These are phyloP conservation scores for Periconia digitata DNA, from an alignment of 2,329 filamentous ascomycete genomes.

Conservation along the genomic window DNA sequence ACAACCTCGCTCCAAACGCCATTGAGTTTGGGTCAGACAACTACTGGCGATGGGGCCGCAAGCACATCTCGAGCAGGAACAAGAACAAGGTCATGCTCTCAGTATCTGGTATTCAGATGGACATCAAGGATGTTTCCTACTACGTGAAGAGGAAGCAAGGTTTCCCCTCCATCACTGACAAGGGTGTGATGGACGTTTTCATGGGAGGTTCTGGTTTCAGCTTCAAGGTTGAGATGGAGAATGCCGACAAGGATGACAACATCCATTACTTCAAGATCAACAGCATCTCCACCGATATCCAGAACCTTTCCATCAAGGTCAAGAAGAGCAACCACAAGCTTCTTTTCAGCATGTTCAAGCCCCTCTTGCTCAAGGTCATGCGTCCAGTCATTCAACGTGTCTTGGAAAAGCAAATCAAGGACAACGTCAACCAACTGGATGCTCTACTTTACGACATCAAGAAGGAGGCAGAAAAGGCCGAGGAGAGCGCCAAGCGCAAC, in stretches of 20 bases:
- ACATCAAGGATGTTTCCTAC: conserved; percentile 77
- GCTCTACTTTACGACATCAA: conserved; percentile 74
- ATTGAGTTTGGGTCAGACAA: conserved; percentile 88
- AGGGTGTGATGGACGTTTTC: conserved; percentile 84
- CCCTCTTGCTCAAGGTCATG: conserved; percentile 79
- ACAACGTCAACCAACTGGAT: conserved; percentile 77
- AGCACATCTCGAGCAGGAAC: conserved; percentile 77
- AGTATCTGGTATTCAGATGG: conserved; percentile 88
- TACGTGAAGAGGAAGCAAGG: conserved; percentile 94
- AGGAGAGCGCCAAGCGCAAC: conserved; percentile 63
- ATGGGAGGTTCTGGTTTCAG: conserved; percentile 85
- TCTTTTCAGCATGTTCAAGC: conserved; percentile 84
- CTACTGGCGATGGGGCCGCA: conserved; percentile 93
- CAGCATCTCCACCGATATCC: conserved; percentile 80
- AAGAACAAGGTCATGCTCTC: conserved; percentile 85
- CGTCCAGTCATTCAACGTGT: conserved; percentile 84
- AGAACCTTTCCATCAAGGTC: conserved; percentile 82
- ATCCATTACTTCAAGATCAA: conserved; percentile 94
- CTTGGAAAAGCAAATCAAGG: conserved; percentile 84
- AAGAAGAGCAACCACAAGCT: conserved; percentile 94
- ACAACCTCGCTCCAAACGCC: conserved; percentile 94
- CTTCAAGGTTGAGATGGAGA: conserved; percentile 88
- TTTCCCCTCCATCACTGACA: conserved; percentile 85
- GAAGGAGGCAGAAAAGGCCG: conserved; percentile 75
- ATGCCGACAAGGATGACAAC: conserved; percentile 71